phyloP scores from a whole-genome alignment of 352 stramenopile species.

The Proteromonas lacertae region DNA sequence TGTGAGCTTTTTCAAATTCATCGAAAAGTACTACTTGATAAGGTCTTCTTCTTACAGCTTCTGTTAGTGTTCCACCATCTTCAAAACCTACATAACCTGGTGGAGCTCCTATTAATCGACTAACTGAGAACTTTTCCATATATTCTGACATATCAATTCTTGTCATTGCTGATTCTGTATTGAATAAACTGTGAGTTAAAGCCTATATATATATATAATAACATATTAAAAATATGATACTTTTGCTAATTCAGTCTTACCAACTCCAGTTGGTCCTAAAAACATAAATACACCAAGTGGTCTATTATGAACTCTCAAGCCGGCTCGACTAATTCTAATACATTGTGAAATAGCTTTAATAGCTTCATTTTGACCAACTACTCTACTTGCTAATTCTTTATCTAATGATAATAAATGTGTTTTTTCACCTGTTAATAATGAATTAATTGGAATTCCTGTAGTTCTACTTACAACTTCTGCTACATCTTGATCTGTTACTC shows the following conservation, averaged over 20 bases:
- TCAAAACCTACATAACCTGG: conserved; percentile 57
- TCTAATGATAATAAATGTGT: conserved; percentile 66
- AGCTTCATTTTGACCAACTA: conserved; percentile 20
- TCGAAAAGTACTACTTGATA: conserved; percentile 67
- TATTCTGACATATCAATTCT: conserved; percentile 82
- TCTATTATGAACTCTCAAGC: conserved; percentile 65
- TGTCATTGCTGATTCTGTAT: conserved; percentile 47
- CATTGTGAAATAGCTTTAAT: conserved; percentile 45
- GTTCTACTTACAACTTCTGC: conserved; percentile 37
- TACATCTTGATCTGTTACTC: conserved; percentile 61
- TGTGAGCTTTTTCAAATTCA: conserved; percentile 72
- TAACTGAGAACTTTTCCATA: conserved; percentile 72
- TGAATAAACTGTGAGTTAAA: conserved; percentile 55
- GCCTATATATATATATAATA: too few species aligned
- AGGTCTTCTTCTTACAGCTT: conserved; percentile 36
- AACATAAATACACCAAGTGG: conserved; percentile 74
- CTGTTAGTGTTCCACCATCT: conserved; percentile 52
- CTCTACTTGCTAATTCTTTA: conserved; percentile 38
- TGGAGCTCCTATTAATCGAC: conserved; percentile 40
- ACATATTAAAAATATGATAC: too few species aligned
- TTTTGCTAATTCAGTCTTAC: conserved; percentile 23
- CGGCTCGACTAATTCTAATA: conserved; percentile 50
- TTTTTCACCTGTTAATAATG: conserved; percentile 66
- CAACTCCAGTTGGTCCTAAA: conserved; percentile 37
- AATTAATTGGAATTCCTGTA: conserved; percentile 67